Percentiles rank a stretch among this genome's conserved stretches.
Evolutionary conservation across 2,329 filamentous ascomycete species (phyloP).

Genomic region (Cadophora gregata): DNA sequence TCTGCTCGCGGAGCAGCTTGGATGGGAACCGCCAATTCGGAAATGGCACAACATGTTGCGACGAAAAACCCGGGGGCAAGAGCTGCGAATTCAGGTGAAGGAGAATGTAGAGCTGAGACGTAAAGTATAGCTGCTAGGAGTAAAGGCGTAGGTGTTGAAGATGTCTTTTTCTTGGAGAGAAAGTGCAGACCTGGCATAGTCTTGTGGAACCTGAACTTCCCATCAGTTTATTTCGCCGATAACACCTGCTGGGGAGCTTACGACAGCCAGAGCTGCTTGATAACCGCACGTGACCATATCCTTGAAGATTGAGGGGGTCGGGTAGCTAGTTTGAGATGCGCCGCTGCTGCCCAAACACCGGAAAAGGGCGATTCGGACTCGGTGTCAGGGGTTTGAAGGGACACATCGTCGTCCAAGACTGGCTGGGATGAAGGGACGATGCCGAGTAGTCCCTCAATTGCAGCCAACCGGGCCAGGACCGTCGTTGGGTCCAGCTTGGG

Average conservation of each 20-base stretch:
- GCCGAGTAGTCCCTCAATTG: constrained; percentile 34
- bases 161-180: constrained; percentile 50
- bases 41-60: constrained; percentile 49
- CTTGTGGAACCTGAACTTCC: constrained; percentile 49
- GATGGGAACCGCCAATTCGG: constrained; percentile 48
- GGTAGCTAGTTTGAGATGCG: constrained; percentile 41
- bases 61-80: constrained; percentile 49
- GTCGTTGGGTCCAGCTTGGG: constrained; percentile 31
- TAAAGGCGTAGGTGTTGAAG: constrained; percentile 50
- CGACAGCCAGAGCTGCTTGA: constrained; percentile 47
- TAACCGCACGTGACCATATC: constrained; percentile 45
- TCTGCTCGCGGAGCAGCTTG: constrained; percentile 39
- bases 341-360: constrained; percentile 44
- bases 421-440: constrained; percentile 27
- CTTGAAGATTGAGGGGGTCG: constrained; percentile 36
- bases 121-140: constrained; percentile 53
- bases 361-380: constrained; percentile 30
- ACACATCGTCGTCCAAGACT: constrained; percentile 30
- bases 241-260: constrained; percentile 24
- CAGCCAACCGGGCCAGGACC: constrained; percentile 33
- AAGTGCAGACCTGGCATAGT: constrained; percentile 54
- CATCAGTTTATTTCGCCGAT: constrained; percentile 2
- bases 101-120: constrained; percentile 46
- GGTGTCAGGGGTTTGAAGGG: constrained; percentile 24
- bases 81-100: constrained; percentile 45